Evolutionary conservation across 1,284 basidiomycete species (phyloP).

Genomic region (Paramarasmius palmivorus): DNA sequence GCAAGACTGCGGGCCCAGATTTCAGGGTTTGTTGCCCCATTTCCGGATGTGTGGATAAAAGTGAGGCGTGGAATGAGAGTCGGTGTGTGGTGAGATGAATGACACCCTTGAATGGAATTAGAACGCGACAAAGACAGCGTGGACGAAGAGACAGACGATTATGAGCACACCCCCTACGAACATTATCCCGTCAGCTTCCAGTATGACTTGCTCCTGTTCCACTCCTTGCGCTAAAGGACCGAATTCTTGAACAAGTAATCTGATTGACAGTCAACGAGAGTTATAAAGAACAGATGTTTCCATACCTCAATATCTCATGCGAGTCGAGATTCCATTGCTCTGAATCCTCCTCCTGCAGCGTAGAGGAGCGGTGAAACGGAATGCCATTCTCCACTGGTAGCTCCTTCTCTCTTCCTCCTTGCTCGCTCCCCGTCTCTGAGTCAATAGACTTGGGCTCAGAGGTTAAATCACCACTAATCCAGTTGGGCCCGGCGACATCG

Average conservation of each 20-base stretch:
- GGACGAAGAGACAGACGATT: slow-evolving; percentile 33
- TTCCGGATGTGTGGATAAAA: slow-evolving; percentile 48
- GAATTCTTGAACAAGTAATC: slow-evolving; percentile 47
- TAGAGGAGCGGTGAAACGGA: slow-evolving; percentile 18
- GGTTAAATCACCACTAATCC: slow-evolving; percentile 24
- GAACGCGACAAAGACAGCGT: slow-evolving; percentile 9
- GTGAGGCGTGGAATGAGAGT: slow-evolving; percentile 63
- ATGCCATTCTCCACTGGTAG: not conserved
- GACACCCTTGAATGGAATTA: slow-evolving; percentile 43
- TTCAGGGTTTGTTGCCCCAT: slow-evolving; percentile 40
- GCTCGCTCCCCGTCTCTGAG: not conserved
- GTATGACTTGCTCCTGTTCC: slow-evolving; percentile 52
- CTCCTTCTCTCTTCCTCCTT: not conserved
- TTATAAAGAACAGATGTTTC: not conserved
- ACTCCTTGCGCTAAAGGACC: slow-evolving; percentile 40
- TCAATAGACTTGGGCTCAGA: slow-evolving; percentile 22
- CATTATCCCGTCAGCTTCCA: slow-evolving; percentile 54
- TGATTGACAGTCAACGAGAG: slow-evolving; percentile 14
- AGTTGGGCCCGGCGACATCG: slow-evolving; percentile 31
- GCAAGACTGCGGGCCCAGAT: slow-evolving; percentile 46
- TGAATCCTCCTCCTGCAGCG: slow-evolving; percentile 16
- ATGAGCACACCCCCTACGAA: slow-evolving; percentile 47
- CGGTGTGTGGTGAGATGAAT: slow-evolving; percentile 68
- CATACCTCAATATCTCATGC: slow-evolving; percentile 27
- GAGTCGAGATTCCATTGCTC: slow-evolving; percentile 34